Percentiles rank a stretch among this genome's conserved stretches.
Conservation (phyloP, 2,329 filamentous ascomycete genomes). For the Parasarocladium wereldwijsianum region DNA sequence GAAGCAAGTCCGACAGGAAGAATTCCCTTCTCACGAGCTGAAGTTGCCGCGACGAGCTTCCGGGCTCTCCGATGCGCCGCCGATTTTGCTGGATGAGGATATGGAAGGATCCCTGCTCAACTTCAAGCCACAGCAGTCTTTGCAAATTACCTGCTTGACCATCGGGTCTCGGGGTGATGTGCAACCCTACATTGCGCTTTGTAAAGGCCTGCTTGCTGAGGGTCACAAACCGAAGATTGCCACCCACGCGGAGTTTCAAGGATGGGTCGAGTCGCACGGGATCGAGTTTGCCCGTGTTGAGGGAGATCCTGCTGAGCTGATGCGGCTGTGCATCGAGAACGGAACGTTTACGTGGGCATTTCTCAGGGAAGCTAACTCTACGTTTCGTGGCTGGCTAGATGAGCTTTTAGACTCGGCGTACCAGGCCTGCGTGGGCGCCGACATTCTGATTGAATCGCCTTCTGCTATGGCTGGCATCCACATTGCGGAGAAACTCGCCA, state of each 20-base stretch:
- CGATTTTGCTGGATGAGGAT: constrained; percentile 83
- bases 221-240: constrained; percentile 80
- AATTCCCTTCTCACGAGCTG: constrained; percentile 34
- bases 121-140: constrained; percentile 68
- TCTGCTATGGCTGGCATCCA: constrained; percentile 97
- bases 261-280: constrained; percentile 81
- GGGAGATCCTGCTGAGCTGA: constrained; percentile 84
- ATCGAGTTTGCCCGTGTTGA: constrained; percentile 84
- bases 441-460: constrained; percentile 87
- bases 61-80: constrained; percentile 42
- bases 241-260: constrained; percentile 79
- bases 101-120: constrained; percentile 75
- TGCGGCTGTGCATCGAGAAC: constrained; percentile 91
- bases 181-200: constrained; percentile 92
- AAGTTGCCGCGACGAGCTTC: constrained; percentile 31
- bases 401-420: constrained; percentile 72
- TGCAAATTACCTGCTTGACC: constrained; percentile 83
- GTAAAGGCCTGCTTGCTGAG: constrained; percentile 77
- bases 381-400: constrained; percentile 92
- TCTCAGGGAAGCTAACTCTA: constrained; percentile 69
- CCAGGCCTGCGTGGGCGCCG: constrained; percentile 69
- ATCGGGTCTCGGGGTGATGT: constrained; percentile 94
- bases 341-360: constrained; percentile 95
- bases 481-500: constrained; percentile 81
- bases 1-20: constrained; percentile 52